Evolutionary conservation across 129 eudicot species (phyloP), one percentile per base, ranked within the genome.

Genomic region (Artemisia argyi): DNA sequence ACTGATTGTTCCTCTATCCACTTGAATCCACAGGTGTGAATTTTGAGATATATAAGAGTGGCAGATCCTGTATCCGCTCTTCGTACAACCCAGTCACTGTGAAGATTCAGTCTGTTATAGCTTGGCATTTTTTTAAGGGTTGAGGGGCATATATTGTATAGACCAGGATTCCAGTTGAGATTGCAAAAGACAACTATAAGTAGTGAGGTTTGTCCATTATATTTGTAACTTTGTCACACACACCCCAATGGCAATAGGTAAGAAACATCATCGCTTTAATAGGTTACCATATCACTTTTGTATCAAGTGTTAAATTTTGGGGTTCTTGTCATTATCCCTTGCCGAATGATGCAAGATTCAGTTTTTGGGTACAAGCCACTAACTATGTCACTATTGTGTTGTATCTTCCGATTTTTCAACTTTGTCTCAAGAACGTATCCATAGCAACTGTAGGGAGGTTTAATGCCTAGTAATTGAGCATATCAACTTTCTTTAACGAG

Each of bases 21-120:
- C 14, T 35, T 74, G 17, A 62, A 74, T 69, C 42, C 26, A 44
- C 76, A 77, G 81, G 81, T n/a, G 32, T 77, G 81, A 77, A 62
- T 51, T 49, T 46, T 28, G 30, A 69, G 60, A 66, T 46, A 60
- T 57, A 16, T 30, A 11, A 19, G 17, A 68, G 51, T 39, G 16
- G 44, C 66, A 14, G 47, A 16, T 30, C 66, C 66, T 9, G 32
- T 22, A 61, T 30, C 47, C 47, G 8, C 66, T 61, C 66, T 5
- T 50, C 8, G 19, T 39, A 52, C 11, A 35, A 32, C 16, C 26
- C 16, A 44, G 55, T 69, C 35, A 69, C 24, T 16, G 14, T 71
- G 57, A 57, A 73, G 77, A 73, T 61, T 61, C 17, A 15, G 63
- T n/a, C 19, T 39, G 46, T 39, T 39, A 11, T 28, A 61, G 26